These are phyloP conservation scores for Acacia confusa DNA, from an alignment of 306 rosid genomes.

Conservation along the genomic window DNA sequence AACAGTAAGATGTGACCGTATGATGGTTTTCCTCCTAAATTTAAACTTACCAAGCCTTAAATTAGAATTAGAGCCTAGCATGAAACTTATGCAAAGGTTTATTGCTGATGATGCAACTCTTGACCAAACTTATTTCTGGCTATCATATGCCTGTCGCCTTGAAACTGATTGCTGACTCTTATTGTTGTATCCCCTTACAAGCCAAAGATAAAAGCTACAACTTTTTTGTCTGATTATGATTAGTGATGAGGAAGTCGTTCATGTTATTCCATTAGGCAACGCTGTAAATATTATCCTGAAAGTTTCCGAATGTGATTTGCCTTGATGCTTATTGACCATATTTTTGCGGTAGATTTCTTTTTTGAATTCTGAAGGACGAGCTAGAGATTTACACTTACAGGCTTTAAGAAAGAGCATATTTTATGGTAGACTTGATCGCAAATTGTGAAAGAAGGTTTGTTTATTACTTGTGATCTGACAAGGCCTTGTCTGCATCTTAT, in stretches of 20 bases:
- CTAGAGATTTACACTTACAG: conserved; percentile 63
- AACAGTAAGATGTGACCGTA: no score
- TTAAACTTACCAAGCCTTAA: no score
- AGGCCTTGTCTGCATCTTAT: background rate
- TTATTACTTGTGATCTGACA: background rate
- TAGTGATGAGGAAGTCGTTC: no score
- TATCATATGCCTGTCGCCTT: no score
- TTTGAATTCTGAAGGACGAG: conserved; percentile 89
- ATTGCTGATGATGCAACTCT: background rate
- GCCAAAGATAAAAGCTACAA: no score
- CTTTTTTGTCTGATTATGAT: no score
- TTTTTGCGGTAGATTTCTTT: conserved; percentile 71
- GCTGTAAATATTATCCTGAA: background rate
- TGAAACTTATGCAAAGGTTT: background rate
- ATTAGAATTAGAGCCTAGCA: background rate
- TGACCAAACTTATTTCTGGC: background rate
- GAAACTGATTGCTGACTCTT: no score
- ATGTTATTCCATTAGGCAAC: background rate
- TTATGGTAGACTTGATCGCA: conserved; percentile 91
- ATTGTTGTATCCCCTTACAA: background rate
- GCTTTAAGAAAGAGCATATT: conserved; percentile 85
- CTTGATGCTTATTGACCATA: conserved; percentile 19
- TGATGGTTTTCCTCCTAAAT: background rate
- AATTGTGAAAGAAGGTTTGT: conserved; percentile 72
- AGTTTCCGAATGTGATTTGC: conserved; percentile 19